Evolutionary conservation across 192 early-diverging fungal genomes (phyloP), one percentile per base, ranked within the genome.

Genomic region (Coemansia sp.): DNA sequence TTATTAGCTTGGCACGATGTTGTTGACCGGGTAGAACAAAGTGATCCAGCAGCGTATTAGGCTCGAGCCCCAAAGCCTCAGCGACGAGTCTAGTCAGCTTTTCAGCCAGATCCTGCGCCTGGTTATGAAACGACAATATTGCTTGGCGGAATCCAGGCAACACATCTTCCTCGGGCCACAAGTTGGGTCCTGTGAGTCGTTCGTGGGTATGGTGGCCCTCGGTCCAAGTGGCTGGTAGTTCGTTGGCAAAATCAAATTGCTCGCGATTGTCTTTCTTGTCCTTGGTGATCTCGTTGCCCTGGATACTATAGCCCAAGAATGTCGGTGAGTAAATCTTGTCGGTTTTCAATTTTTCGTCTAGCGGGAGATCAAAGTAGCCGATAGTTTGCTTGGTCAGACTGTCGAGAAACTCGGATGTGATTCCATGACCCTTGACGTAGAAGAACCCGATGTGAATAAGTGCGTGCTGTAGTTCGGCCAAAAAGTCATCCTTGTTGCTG

Each of bases 371-470:
- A 74, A 90, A 89, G 59, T 84, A 89, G 4, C 62, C 69, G 7
- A 49, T 46, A 3, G 76, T 62, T 6, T 19, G 44, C 46, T 23
- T 32, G 4, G 69, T 59, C 6, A 72, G 64, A 3, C 55, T 30
- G 16, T 79, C 61, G 50, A 90, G 75, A 30, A 86, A 82, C 0
- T 62, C 58, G 5, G 28, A 19, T 0, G 74, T 21, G 32, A 87
- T 76, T 5, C 76, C 74, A 60, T 88, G 87, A 59, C 75, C 72
- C 9, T 67, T 75, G 58, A 89, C 74, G 72, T 89, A 89, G 44
- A 89, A 89, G 46, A 87, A 88, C 0, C 87, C 88, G 10, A 88
- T 69, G 30, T 86, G 70, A 30, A 82, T 78, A 47, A 89, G 75
- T 4, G 87, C 82, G 59, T 81, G 57, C n/a, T 84, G 78, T 26